Conservation (phyloP, 208 protist genomes). For the Wallacemonas collosoma region DNA sequence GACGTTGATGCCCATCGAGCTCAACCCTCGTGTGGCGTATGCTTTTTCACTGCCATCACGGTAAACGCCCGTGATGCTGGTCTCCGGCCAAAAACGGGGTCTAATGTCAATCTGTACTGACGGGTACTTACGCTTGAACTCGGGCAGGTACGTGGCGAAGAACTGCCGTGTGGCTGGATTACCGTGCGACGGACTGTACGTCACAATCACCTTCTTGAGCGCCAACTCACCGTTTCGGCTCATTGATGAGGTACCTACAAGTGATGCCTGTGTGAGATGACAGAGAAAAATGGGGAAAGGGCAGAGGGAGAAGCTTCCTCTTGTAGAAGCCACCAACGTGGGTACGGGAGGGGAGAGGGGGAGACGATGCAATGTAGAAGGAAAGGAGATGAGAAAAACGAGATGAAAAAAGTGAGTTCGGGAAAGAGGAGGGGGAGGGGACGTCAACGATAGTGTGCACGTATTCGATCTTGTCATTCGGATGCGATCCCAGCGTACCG, state of each 20-base stretch:
- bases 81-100: conserved; percentile 75
- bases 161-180: conserved; percentile 76
- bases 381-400: no score
- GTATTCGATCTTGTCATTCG: no score
- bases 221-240: conserved; percentile 84
- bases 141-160: conserved; percentile 70
- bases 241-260: conserved; percentile 31
- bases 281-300: no score
- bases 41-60: conserved; percentile 77
- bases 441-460: no score
- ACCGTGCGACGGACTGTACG: conserved; percentile 71
- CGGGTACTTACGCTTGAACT: conserved; percentile 76
- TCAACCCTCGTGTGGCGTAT: conserved; percentile 53
- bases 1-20: conserved; percentile 76
- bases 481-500: no score
- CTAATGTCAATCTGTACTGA: conserved; percentile 74
- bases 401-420: no score
- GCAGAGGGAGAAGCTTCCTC: no score
- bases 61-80: conserved; percentile 82
- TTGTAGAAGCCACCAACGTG: no score
- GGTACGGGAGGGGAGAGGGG: no score
- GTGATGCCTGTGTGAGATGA: neutral
- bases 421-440: no score
- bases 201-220: conserved; percentile 82
- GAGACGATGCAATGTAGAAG: no score